These are phyloP conservation scores for Kwoniella newhampshirensis DNA, from an alignment of 768 basidiomycete species.

Conservation along the genomic window DNA sequence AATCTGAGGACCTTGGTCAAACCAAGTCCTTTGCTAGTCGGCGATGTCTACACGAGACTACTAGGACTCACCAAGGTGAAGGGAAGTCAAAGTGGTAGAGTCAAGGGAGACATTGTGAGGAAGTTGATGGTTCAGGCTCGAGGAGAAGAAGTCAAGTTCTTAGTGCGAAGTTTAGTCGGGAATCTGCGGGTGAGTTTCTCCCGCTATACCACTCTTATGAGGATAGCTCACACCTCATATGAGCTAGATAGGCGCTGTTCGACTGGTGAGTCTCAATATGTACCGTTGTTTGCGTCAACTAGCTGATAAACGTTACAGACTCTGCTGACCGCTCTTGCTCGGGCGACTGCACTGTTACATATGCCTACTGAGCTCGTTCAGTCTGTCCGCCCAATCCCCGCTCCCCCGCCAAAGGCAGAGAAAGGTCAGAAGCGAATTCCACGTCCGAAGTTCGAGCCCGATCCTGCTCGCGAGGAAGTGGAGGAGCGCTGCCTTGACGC, in stretches of 20 bases:
- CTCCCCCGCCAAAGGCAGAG: slow-evolving; percentile 40
- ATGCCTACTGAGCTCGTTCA: slow-evolving; percentile 33
- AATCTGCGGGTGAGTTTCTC: slow-evolving; percentile 42
- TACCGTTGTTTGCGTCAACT: background rate
- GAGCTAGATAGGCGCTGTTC: slow-evolving; percentile 71
- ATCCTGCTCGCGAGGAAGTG: slow-evolving; percentile 47
- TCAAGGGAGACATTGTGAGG: slow-evolving; percentile 75
- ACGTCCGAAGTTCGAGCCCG: slow-evolving; percentile 46
- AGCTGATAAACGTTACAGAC: slow-evolving; percentile 52
- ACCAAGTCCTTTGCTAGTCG: slow-evolving; percentile 54
- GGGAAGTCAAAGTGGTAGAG: slow-evolving; percentile 72
- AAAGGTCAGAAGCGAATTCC: slow-evolving; percentile 51
- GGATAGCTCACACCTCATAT: slow-evolving; percentile 58
- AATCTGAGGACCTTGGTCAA: slow-evolving; percentile 49
- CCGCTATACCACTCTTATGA: slow-evolving; percentile 51
- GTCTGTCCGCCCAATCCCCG: slow-evolving; percentile 38
- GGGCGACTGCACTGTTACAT: slow-evolving; percentile 65
- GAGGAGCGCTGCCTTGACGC: slow-evolving; percentile 60
- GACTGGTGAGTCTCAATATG: slow-evolving; percentile 56
- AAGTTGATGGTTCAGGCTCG: slow-evolving; percentile 76
- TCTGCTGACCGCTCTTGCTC: slow-evolving; percentile 73
- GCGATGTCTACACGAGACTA: slow-evolving; percentile 67
- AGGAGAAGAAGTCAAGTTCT: slow-evolving; percentile 83
- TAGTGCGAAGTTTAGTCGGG: slow-evolving; percentile 58
- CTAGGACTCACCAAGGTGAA: slow-evolving; percentile 67